Conservation (phyloP, 768 basidiomycete species). For the Phlebiopsis flavidoalba region DNA sequence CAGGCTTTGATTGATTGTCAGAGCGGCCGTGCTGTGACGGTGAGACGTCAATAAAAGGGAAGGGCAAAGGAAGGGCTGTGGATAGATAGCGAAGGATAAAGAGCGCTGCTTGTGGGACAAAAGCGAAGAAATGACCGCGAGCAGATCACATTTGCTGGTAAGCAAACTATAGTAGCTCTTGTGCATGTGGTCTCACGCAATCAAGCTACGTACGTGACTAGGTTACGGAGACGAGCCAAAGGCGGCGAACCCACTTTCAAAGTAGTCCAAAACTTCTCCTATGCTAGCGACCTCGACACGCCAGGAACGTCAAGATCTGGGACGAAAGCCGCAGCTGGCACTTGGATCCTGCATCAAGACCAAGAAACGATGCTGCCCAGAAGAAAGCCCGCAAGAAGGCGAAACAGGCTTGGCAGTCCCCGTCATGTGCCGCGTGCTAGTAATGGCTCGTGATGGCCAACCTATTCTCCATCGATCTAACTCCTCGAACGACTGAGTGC, state of each 20-base stretch:
- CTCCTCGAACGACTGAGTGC: not conserved
- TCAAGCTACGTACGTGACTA: conserved; percentile 13
- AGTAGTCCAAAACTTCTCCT: conserved; percentile 13
- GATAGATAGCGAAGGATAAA: not conserved
- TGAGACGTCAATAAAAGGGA: conserved; percentile 18
- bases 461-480: not conserved
- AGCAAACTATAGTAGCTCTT: conserved; percentile 13
- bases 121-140: conserved; percentile 48
- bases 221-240: conserved; percentile 27
- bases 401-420: conserved; percentile 20
- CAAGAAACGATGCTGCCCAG: conserved; percentile 19
- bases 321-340: conserved; percentile 17
- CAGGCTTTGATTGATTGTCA: no score
- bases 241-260: conserved; percentile 6
- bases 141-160: conserved; percentile 71
- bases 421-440: not conserved
- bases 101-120: conserved; percentile 7
- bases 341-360: conserved; percentile 21
- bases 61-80: conserved; percentile 16
- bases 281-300: conserved; percentile 3
- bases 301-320: conserved; percentile 11
- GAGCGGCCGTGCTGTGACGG: conserved; percentile 24
- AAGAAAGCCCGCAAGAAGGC: conserved; percentile 34
- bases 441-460: not conserved
- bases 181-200: conserved; percentile 18